Evolutionary conservation across 75 land plant species (phyloP).

Genomic region (Cryptomeria japonica): DNA sequence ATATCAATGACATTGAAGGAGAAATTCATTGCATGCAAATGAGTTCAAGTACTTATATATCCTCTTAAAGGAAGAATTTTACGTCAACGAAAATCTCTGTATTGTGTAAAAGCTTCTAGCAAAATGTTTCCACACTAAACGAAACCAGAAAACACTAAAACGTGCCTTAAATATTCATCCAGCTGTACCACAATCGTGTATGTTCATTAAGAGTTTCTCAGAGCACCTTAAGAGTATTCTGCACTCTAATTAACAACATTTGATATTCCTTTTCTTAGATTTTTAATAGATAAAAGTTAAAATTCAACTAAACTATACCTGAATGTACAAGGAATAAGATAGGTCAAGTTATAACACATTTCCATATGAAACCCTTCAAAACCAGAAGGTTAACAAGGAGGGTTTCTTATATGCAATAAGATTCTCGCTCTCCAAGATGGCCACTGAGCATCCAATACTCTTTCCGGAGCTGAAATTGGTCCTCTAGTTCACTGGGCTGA

Average conservation of each 20-base stretch:
- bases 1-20: too few species aligned
- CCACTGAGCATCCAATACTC: constrained; percentile 26
- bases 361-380: neutral
- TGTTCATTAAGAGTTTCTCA: constrained; percentile 2
- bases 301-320: neutral
- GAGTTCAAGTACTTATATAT: too few species aligned
- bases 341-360: neutral
- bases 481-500: constrained; percentile 24
- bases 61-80: too few species aligned
- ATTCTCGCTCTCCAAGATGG: constrained; percentile 25
- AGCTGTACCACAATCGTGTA: neutral
- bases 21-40: too few species aligned
- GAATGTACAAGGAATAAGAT: neutral
- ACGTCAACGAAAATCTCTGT: too few species aligned
- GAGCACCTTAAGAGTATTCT: neutral
- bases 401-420: constrained; percentile 22
- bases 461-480: constrained; percentile 11
- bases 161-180: neutral
- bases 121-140: too few species aligned
- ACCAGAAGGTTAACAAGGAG: neutral
- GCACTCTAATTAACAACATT: neutral
- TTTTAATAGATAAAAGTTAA: neutral
- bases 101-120: too few species aligned
- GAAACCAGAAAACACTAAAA: neutral
- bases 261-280: neutral